Percentiles rank a stretch among this genome's conserved stretches.
These are phyloP conservation scores for Salix koriyanagi DNA, from an alignment of 345 rosid species.

Conservation along the genomic window DNA sequence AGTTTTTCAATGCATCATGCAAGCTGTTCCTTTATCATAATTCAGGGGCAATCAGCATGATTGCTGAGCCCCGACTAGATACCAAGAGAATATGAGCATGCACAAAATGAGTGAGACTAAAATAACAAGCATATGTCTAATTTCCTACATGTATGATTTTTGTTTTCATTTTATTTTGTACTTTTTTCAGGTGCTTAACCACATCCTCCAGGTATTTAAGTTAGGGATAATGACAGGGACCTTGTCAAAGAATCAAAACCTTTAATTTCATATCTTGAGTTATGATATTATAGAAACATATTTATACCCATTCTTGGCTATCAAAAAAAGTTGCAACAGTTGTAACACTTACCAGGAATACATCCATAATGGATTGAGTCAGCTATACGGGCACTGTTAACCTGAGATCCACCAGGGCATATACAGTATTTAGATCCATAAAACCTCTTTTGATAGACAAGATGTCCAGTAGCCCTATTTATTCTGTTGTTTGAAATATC, in stretches of 20 bases:
- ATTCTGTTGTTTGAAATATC: constrained; percentile 91
- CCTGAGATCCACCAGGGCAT: constrained; percentile 99
- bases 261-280: not conserved
- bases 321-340: not conserved
- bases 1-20: not conserved
- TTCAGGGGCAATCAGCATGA: not conserved
- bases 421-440: constrained; percentile 87
- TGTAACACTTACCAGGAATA: constrained; percentile 68
- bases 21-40: not conserved
- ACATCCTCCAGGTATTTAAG: not conserved
- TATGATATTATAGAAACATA: not conserved
- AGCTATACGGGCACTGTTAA: constrained; percentile 93
- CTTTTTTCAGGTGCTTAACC: too few species aligned
- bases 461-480: constrained; percentile 79
- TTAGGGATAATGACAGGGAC: not conserved
- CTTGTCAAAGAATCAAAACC: not conserved
- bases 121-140: not conserved
- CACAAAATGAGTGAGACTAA: not conserved
- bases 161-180: not conserved
- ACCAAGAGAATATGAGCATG: not conserved
- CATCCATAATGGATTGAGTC: constrained; percentile 99
- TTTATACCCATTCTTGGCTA: not conserved
- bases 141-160: not conserved
- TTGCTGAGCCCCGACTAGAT: not conserved
- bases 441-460: constrained; percentile 90